phyloP scores from a whole-genome alignment of 1,284 basidiomycete genomes.

The Hypsizygus ulmarius region DNA sequence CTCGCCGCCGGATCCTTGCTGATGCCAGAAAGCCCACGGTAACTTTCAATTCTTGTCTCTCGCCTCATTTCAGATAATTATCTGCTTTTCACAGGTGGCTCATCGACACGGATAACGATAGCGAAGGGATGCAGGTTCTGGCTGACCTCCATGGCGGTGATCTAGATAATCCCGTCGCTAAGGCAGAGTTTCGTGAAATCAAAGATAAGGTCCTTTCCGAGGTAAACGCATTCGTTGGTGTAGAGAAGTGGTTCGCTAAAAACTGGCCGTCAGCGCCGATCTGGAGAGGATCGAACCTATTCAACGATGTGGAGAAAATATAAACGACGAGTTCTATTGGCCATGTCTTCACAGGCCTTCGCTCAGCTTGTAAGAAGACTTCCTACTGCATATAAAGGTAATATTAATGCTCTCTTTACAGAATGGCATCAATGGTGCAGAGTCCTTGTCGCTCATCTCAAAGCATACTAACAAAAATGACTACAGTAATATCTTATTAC shows the following conservation, averaged over 20 bases:
- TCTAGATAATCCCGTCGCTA: constrained; percentile 66
- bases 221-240: constrained; percentile 40
- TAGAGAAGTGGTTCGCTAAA: too few species aligned
- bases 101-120: constrained; percentile 86
- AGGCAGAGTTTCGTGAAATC: constrained; percentile 90
- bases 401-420: constrained; percentile 28
- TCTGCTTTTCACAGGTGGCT: constrained; percentile 67
- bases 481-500: constrained; percentile 88
- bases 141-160: constrained; percentile 90
- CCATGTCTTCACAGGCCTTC: constrained; percentile 96
- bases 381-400: constrained; percentile 1
- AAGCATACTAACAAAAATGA: not conserved
- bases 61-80: not conserved
- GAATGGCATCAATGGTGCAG: constrained; percentile 85
- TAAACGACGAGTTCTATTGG: constrained; percentile 86
- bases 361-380: constrained; percentile 75
- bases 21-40: constrained; percentile 93
- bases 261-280: constrained; percentile 48
- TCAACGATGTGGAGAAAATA: constrained; percentile 85
- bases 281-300: constrained; percentile 83
- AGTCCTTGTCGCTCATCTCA: not conserved
- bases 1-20: constrained; percentile 82
- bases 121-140: constrained; percentile 84
- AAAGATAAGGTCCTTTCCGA: constrained; percentile 83
- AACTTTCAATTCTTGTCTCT: constrained; percentile 18